Evolutionary conservation across 768 basidiomycete species (phyloP).

Genomic region (Pholiota molesta): DNA sequence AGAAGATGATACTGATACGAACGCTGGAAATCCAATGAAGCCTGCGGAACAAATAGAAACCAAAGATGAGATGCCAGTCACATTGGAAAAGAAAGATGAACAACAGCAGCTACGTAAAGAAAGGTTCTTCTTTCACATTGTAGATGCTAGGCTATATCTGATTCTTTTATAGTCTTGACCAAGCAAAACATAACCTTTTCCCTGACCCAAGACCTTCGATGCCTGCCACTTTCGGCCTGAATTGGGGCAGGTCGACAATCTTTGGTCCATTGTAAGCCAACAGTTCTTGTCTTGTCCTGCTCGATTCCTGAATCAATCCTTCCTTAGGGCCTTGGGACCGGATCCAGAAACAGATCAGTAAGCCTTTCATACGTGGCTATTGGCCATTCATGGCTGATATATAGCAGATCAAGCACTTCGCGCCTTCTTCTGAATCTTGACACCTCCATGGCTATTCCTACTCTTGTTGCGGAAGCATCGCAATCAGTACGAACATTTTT

Average conservation of each 20-base stretch:
- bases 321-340: constrained; percentile 39
- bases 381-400: neutral
- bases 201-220: constrained; percentile 33
- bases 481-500: constrained; percentile 30
- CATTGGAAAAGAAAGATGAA: neutral
- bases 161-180: constrained; percentile 34
- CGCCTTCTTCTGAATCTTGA: constrained; percentile 54
- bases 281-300: neutral
- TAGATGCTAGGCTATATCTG: neutral
- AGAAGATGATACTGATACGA: constrained; percentile 34
- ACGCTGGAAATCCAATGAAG: neutral
- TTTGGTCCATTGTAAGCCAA: constrained; percentile 10
- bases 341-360: constrained; percentile 32
- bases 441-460: constrained; percentile 50
- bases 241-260: constrained; percentile 33
- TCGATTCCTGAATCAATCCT: constrained; percentile 1
- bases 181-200: constrained; percentile 50
- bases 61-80: neutral
- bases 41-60: neutral
- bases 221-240: constrained; percentile 53
- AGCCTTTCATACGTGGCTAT: constrained; percentile 13
- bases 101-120: neutral
- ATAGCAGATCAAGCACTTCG: constrained; percentile 28
- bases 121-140: constrained; percentile 10
- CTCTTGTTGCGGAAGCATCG: constrained; percentile 45